Conservation (phyloP, 345 rosid species). For the Microthlaspi erraticum region DNA sequence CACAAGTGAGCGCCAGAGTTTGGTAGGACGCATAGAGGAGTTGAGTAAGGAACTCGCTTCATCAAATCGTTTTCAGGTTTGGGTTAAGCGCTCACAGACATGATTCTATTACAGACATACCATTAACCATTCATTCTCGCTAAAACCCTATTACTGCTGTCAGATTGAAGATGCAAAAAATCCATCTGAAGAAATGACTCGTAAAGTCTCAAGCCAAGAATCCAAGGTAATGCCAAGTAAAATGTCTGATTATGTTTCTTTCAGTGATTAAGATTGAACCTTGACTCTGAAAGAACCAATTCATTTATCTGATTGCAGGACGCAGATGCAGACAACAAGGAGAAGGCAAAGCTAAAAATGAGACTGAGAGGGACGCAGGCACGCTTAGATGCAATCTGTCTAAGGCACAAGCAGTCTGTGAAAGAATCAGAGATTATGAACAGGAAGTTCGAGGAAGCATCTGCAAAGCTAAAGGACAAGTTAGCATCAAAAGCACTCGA, state of each 20-base stretch:
- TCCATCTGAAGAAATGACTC: conserved; percentile 50
- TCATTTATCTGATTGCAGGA: conserved; percentile 52
- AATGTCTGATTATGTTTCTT: neutral
- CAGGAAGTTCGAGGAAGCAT: conserved; percentile 67
- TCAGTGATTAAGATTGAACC: conserved; percentile 20
- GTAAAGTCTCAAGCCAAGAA: conserved; percentile 53
- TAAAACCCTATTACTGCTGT: conserved; percentile 15
- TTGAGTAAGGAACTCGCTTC: conserved; percentile 35
- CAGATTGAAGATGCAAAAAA: conserved; percentile 53
- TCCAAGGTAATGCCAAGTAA: conserved; percentile 49
- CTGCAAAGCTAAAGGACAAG: conserved; percentile 60
- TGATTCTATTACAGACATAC: conserved; percentile 5
- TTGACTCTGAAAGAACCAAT: conserved; percentile 3
- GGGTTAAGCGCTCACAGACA: conserved; percentile 22
- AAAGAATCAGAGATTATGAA: conserved; percentile 62
- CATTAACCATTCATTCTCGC: conserved; percentile 21
- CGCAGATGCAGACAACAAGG: conserved; percentile 48
- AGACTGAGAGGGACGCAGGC: conserved; percentile 82
- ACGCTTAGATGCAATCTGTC: conserved; percentile 60
- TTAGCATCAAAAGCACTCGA: conserved; percentile 63
- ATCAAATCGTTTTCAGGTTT: conserved; percentile 55
- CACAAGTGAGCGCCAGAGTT: conserved; percentile 54
- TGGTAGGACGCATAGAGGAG: conserved; percentile 45
- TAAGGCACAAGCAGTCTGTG: conserved; percentile 57
- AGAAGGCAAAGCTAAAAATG: conserved; percentile 74